Base-by-base conservation (phyloP, 2,329 filamentous ascomycete genomes). In the Xylaria sp. region DNA sequence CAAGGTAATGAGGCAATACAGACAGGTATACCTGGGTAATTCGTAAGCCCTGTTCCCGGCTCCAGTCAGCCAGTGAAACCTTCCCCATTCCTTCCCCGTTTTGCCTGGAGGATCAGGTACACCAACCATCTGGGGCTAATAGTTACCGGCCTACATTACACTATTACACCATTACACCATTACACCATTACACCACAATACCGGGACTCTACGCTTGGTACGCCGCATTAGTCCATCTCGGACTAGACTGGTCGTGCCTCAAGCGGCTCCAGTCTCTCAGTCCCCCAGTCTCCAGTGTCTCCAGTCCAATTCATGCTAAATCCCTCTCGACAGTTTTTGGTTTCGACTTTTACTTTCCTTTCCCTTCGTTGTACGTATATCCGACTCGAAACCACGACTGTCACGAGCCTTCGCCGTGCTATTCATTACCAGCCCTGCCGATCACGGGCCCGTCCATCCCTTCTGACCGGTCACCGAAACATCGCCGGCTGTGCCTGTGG, bases 241-340 rank as follows among this genome's bases (percentile, higher is more conserved):
- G 36, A 57, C 54, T 40, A 38, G 33, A 28, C n/a, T 53, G 5
- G 42, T 57, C 26, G 40, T 28, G 31, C 33, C n/a, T 64, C 31
- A 6, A 10, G 31, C 31, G 31, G 20, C 28, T 49, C 33, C 61
- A 42, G 31, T 53, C 62, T 33, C 31, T 6, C 23, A 33, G 33
- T 33, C 62, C 6, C 28, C 31, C 28, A 33, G 31, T 33, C 33
- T 33, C 9, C 33, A 33, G 33, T 20, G 31, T 15, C 28, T 49
- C 33, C 61, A 42, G 31, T 53, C 54, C 46, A 33, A 44, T 65
- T 59, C 62, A 65, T 65, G 54, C 62, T 51, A 59, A 65, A 65
- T 46, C 26, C 46, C 62, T 56, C 56, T 36, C 33, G 36, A 65
- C 54, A 33, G 23, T n/a, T 23, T 44, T 36, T 59, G 53, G 26